Evolutionary conservation across 2,329 filamentous ascomycete species (phyloP), one percentile per base, ranked within the genome.

Genomic region (Colletotrichum kahawae): DNA sequence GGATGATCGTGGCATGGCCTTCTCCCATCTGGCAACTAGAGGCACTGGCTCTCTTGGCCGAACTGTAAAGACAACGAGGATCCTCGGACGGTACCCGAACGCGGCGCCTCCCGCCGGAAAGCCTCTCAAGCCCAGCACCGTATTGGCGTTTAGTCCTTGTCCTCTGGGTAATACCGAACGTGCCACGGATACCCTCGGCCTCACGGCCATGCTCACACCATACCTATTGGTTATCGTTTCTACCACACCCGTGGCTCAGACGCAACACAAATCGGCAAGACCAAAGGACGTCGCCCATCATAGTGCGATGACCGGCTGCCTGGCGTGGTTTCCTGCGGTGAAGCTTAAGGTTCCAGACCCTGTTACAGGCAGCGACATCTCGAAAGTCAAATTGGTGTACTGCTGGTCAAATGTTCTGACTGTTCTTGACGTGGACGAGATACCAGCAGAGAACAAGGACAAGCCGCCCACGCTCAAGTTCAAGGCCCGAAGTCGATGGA

Each of bases 321-420:
- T 99, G 65, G 95, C 97, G 38, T 99, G 97, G 97, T 99, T 99
- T 82, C 97, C 97, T 3, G 95, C 96, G 3, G 97, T 99, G 60
- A 97, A 95, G 81, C 87, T 99, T 57, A 98, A 98, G 83, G 91
- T 92, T 18, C 90, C 92, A 12, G 93, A 95, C 76, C 87, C 91
- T 2, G 88, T 90, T 62, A 92, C 91, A 1, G 92, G 92, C 7
- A 93, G 92, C 79, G 90, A 92, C 9, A 89, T 93, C 12, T 96
- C 95, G 21, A 93, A 93, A 80, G 94, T 93, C 48, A 98, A 99
- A 83, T 90, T 99, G 21, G 96, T 95, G 1, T 99, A 99, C 85
- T 98, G 96, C 84, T 99, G 97, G 97, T 98, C 97, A 3, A 98
- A 98, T 80, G 92, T 98, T n/a, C 86, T 99, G 78, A 98, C 96